Base-by-base conservation (phyloP, 306 rosid species). In the Corylus heterophylla region DNA sequence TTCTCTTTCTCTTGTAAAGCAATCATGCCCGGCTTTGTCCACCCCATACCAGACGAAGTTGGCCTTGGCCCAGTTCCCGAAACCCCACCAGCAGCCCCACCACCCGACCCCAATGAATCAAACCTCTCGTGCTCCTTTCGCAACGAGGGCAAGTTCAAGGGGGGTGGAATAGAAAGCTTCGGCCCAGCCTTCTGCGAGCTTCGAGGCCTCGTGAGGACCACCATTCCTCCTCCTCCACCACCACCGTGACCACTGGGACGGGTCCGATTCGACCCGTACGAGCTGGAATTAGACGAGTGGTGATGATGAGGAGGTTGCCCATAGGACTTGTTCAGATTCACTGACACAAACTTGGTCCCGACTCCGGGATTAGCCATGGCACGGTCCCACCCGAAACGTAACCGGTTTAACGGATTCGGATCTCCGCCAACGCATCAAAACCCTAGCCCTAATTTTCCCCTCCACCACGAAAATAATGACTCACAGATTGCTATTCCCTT, bases 161-260 rank as follows among this genome's bases (percentile, higher is more conserved):
- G 98, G 97, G 98, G 92, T 63, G 98, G 98, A 85, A 95, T 94
- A 52, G 97, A 90, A 84, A 95, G 98, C 87, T 92, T 95, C 77
- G 94, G 62, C 89, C 91, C 98, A 77, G 87, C 84, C 84, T 95
- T 95, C 73, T 95, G 97, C 27, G 96, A 92, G 63, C 97, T 95
- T 12, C 98, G 89, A 69, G 98, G 98, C 87, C 97, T 87, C 1
- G 95, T 86, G n/a, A 91, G 90, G 44, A 84, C 92, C 90, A 91
- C 92, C 88, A 93, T 87, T 49, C 94, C 95, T 29, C 94, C 95
- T 29, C 92, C 97, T 8, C 94, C 85, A 1, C 80, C 84, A 2
- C 87, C 81, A 0, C 88, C 88, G 55, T 86, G 87, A 16, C 72
- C 80, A 66, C 87, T 76, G 39, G 93, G 84, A 25, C 97, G 83